Evolutionary conservation across 2,329 filamentous ascomycete genomes (phyloP).

Genomic region (Dactylellina haptotyla): DNA sequence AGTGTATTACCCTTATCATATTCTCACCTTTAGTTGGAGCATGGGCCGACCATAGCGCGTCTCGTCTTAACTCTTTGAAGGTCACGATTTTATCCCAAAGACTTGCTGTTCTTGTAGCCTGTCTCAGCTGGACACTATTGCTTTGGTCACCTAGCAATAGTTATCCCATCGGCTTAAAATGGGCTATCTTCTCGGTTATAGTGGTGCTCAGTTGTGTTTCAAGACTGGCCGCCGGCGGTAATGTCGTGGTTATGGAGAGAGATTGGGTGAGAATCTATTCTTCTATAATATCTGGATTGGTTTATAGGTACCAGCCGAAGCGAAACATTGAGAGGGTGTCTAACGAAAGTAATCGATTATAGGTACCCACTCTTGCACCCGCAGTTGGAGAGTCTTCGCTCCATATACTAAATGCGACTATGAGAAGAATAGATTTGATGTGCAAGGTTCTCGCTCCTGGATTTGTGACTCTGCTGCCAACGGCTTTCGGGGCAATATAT

Average conservation of each 20-base stretch:
- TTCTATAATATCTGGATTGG: neutral
- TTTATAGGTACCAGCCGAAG: neutral
- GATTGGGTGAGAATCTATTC: constrained; percentile 62
- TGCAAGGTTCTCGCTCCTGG: constrained; percentile 69
- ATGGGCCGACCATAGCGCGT: constrained; percentile 62
- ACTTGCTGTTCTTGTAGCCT: constrained; percentile 62
- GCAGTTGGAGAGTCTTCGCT: constrained; percentile 41
- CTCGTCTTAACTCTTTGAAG: constrained; percentile 62
- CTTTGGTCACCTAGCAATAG: constrained; percentile 47
- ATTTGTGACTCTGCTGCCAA: constrained; percentile 65
- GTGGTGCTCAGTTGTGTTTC: constrained; percentile 63
- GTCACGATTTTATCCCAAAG: constrained; percentile 63
- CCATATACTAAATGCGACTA: constrained; percentile 65
- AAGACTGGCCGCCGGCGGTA: constrained; percentile 62
- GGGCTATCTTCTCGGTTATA: constrained; percentile 60
- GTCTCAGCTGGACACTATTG: constrained; percentile 62
- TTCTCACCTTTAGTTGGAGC: constrained; percentile 63
- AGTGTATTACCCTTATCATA: constrained; percentile 62
- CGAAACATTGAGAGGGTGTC: constrained; percentile 54
- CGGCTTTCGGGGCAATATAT: constrained; percentile 59
- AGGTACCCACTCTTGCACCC: constrained; percentile 61
- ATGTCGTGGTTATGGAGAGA: constrained; percentile 65
- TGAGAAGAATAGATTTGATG: constrained; percentile 69
- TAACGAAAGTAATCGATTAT: constrained; percentile 57
- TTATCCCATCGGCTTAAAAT: constrained; percentile 14